Base-by-base conservation (phyloP, 2,329 filamentous ascomycete genomes). In the Mycocentrospora acerina region DNA sequence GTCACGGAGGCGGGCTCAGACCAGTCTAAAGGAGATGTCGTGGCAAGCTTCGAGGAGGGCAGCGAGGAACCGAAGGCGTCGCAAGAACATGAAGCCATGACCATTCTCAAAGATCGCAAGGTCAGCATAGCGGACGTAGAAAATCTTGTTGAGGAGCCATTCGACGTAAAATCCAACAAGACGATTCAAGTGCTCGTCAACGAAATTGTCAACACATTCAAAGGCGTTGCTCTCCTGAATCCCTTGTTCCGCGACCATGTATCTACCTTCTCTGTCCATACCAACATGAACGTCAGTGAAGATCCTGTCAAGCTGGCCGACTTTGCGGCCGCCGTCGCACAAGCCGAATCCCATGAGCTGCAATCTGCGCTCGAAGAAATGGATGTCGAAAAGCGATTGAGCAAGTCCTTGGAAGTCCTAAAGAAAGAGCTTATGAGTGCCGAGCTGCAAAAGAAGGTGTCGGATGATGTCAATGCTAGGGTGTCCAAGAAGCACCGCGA, bases 391-490 rank as follows among this genome's bases (percentile, higher is more conserved):
- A 86, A 95, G 57, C 81, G 94, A 48, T 80, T 98, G 69, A 86
- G 90, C 55, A 97, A 96, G 70, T 88, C 91, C 0, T 74, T 98
- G 3, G 81, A 91, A 29, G 88, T 97, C 2, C 76, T 98, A 52
- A 98, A 98, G 74, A 97, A 96, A 69, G 93, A 98, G 71, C 80
- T 96, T 37, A 95, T 97, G 86, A 98, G 97, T 55, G 93, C 93
- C 0, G 88, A 97, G 64, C 75, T 98, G 19, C 91, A 96, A 67
- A 91, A 88, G 40, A 98, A 97, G 75, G 97, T 98, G 42, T 89
- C 87, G 42, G 96, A 96, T 71, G 93, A 98, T 62, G 94, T 98
- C 13, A 93, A 97, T 67, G 89, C 82, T 61, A 96, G 95, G 71
- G 97, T 98, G 37, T 90, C 90, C 57, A 97, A 98, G 72, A 85